These are phyloP conservation scores for Cordyceps cateniannulata DNA, from an alignment of 2,329 filamentous ascomycete genomes.

Conservation along the genomic window DNA sequence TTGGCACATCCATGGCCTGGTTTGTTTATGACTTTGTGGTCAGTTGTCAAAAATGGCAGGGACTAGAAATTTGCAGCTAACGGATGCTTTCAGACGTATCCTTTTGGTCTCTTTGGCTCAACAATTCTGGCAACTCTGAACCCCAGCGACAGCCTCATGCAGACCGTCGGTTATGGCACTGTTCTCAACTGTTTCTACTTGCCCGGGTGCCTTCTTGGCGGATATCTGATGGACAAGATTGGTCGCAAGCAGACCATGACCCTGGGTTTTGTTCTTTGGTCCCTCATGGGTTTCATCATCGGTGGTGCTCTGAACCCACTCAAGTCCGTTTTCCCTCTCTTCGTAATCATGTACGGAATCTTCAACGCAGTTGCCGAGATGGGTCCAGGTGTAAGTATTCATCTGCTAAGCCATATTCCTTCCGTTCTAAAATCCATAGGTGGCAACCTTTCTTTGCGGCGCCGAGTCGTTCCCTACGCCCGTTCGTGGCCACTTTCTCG, in stretches of 20 bases:
- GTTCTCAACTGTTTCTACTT: slow-evolving; percentile 20
- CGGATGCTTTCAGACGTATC: slow-evolving; percentile 16
- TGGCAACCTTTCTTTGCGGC: slow-evolving; percentile 37
- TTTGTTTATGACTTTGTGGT: slow-evolving; percentile 33
- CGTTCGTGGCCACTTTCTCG: slow-evolving; percentile 43
- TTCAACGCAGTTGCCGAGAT: slow-evolving; percentile 30
- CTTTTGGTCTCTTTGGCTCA: slow-evolving; percentile 21
- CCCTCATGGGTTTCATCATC: slow-evolving; percentile 41
- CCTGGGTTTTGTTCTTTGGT: slow-evolving; percentile 19
- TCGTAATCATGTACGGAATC: slow-evolving; percentile 45
- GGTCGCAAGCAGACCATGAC: slow-evolving; percentile 27
- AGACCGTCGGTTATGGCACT: slow-evolving; percentile 20
- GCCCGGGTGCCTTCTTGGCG: slow-evolving; percentile 28
- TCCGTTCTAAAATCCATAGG: slow-evolving; percentile 16
- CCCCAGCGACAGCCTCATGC: slow-evolving; percentile 16
- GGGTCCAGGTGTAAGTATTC: slow-evolving; percentile 37
- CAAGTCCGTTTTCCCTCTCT: slow-evolving; percentile 40
- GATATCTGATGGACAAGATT: slow-evolving; percentile 31
- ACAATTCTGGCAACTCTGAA: slow-evolving; percentile 19
- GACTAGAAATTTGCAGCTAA: neutral
- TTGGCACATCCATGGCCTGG: slow-evolving; percentile 46
- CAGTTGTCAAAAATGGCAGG: neutral
- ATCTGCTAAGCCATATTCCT: slow-evolving; percentile 17
- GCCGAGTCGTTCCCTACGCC: slow-evolving; percentile 45
- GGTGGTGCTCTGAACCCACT: slow-evolving; percentile 40